These are phyloP conservation scores for Biancaea sappan DNA, from an alignment of 306 rosid genomes.

Conservation along the genomic window DNA sequence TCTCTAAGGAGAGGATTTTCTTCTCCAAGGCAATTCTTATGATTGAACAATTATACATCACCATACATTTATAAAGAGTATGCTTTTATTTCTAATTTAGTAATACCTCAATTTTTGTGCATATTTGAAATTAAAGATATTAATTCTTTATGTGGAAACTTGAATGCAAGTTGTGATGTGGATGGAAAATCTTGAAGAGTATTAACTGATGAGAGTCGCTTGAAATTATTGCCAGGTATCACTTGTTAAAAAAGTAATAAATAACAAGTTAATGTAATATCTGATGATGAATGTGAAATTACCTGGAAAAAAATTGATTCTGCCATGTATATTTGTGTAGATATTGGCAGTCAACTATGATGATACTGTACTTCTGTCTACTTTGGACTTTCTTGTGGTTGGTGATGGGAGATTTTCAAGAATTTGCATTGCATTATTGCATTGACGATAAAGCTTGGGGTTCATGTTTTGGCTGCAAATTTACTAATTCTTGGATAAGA, in stretches of 20 bases:
- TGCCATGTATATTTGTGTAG: not conserved
- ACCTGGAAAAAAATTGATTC: not conserved
- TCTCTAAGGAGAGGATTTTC: not conserved
- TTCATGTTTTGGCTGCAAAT: not conserved
- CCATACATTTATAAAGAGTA: not conserved
- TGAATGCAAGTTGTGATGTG: not conserved
- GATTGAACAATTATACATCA: not conserved
- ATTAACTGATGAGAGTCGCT: not conserved
- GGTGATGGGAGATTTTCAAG: not conserved
- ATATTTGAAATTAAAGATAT: too few species aligned
- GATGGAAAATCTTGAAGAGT: not conserved
- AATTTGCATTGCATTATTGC: too few species aligned
- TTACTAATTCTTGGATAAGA: not conserved
- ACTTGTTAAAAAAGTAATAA: too few species aligned
- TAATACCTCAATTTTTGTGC: not conserved
- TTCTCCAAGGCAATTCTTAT: not conserved
- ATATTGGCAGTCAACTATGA: too few species aligned
- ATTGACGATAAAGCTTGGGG: not conserved
- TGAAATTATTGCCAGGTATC: not conserved
- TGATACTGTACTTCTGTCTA: not conserved
- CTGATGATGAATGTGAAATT: not conserved
- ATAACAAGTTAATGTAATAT: not conserved
- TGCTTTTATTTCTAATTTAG: not conserved
- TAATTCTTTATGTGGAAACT: too few species aligned
- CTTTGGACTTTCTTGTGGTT: not conserved